A percentile compares a stretch with the other conserved stretches of the same genome.
These are phyloP conservation scores for Colletotrichum cordylinicola DNA, from an alignment of 2,329 filamentous ascomycete genomes.

Conservation along the genomic window DNA sequence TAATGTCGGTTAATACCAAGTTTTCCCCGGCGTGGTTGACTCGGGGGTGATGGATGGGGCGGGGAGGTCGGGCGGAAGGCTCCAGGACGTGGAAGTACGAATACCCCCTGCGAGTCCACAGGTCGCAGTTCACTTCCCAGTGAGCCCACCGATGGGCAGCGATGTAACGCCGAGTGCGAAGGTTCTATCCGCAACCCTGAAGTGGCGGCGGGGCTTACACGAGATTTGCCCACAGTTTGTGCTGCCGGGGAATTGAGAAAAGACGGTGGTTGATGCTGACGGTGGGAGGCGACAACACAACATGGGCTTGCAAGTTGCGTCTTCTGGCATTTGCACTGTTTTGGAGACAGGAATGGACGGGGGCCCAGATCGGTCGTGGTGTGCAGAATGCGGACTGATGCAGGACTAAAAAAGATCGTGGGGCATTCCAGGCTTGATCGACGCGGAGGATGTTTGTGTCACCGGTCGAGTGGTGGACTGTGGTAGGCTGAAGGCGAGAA, in stretches of 20 bases:
- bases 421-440: constrained; percentile 15
- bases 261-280: background rate
- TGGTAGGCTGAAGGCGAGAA: background rate
- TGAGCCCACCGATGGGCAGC: constrained; percentile 7
- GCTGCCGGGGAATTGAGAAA: background rate
- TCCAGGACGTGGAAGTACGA: background rate
- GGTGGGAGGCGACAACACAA: background rate
- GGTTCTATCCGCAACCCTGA: background rate
- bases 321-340: background rate
- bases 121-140: background rate
- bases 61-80: background rate
- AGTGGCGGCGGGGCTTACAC: constrained; percentile 3
- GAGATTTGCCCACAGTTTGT: background rate
- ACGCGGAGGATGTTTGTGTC: background rate
- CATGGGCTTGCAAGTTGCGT: background rate
- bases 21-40: background rate
- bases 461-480: background rate
- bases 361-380: background rate
- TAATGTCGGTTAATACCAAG: constrained; percentile 4
- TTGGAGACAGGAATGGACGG: background rate
- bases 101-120: background rate
- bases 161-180: constrained; percentile 4
- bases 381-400: background rate
- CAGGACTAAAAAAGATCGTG: background rate
- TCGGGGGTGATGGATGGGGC: background rate